Conservation (phyloP, 257 asterid genomes). For the Ilex aquifolium region DNA sequence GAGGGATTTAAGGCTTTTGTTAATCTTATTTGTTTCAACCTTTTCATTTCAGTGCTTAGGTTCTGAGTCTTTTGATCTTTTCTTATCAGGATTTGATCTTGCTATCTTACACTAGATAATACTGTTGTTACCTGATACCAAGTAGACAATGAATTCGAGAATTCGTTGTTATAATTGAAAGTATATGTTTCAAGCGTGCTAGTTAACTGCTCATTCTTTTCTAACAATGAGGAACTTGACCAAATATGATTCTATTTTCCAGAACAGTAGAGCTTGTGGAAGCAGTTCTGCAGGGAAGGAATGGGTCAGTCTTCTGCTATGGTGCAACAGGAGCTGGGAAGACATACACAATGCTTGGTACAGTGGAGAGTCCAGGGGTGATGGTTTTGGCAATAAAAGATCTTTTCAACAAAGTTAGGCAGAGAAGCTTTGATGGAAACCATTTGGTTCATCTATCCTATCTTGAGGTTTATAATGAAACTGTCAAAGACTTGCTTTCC, state of each 20-base stretch:
- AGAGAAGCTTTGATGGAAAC: slow-evolving; percentile 47
- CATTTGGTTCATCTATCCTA: slow-evolving; percentile 53
- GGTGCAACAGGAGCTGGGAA: slow-evolving; percentile 75
- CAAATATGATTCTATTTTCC: slow-evolving; percentile 11
- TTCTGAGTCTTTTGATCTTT: too few species aligned
- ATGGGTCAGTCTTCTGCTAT: slow-evolving; percentile 61
- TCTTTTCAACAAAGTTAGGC: slow-evolving; percentile 46
- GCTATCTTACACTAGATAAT: too few species aligned
- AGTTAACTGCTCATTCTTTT: too few species aligned
- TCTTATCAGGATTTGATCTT: too few species aligned
- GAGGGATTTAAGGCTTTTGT: too few species aligned
- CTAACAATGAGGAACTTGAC: not conserved
- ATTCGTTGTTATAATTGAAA: too few species aligned
- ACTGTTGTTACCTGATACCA: too few species aligned
- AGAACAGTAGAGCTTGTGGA: slow-evolving; percentile 72
- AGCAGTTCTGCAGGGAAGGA: slow-evolving; percentile 60
- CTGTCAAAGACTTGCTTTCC: slow-evolving; percentile 56
- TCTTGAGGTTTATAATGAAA: slow-evolving; percentile 66
- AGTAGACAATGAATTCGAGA: too few species aligned
- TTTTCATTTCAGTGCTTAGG: too few species aligned
- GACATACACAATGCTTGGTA: slow-evolving; percentile 63
- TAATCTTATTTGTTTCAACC: too few species aligned
- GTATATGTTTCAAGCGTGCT: too few species aligned
- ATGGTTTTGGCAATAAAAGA: slow-evolving; percentile 68
- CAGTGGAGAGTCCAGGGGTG: slow-evolving; percentile 51